A percentile compares a stretch with the other conserved stretches of the same genome.
These are phyloP conservation scores for Fusarium sp. DNA, from an alignment of 2,329 filamentous ascomycete species.

Conservation along the genomic window DNA sequence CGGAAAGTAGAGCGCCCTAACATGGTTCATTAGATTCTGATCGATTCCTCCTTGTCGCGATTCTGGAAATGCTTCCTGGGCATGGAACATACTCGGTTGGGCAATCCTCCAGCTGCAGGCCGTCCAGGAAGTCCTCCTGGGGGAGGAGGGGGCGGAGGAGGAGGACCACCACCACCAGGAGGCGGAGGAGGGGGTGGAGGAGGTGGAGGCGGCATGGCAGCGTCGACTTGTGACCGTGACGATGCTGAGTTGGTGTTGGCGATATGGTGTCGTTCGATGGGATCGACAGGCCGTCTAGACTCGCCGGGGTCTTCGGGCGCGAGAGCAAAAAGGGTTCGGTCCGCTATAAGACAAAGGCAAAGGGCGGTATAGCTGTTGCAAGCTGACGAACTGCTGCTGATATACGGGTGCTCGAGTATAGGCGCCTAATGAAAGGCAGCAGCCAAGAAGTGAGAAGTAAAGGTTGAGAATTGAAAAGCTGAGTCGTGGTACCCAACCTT, in stretches of 20 bases:
- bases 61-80: not conserved
- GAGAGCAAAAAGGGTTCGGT: constrained; percentile 20
- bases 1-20: constrained; percentile 86
- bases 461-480: constrained; percentile 24
- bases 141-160: constrained; percentile 71
- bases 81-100: constrained; percentile 68
- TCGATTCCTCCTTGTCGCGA: not conserved
- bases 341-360: constrained; percentile 14
- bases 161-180: constrained; percentile 71
- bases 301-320: constrained; percentile 28
- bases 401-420: not conserved
- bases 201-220: constrained; percentile 64
- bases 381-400: not conserved
- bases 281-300: constrained; percentile 17
- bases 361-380: constrained; percentile 2
- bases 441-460: constrained; percentile 7
- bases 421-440: not conserved
- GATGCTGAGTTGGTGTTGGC: constrained; percentile 18
- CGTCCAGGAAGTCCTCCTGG: constrained; percentile 66
- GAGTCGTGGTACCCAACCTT: constrained; percentile 29
- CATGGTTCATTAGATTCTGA: constrained; percentile 2
- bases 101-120: constrained; percentile 60
- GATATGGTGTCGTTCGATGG: constrained; percentile 29
- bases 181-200: constrained; percentile 80
- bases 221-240: constrained; percentile 1